Evolutionary conservation across 257 asterid species (phyloP).

Genomic region (Rehmannia glutinosa): DNA sequence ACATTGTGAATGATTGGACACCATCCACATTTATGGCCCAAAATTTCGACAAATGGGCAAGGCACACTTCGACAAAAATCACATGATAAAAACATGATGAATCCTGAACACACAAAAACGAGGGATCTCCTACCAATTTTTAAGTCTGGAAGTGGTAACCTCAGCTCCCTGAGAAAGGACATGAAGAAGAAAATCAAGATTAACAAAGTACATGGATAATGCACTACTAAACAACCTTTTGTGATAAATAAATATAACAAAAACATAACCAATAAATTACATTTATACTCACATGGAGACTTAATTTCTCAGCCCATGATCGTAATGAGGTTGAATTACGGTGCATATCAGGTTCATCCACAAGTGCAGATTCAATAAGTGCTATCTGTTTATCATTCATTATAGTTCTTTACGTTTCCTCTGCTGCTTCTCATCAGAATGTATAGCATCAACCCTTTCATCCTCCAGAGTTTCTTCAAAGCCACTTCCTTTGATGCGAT

Average conservation of each 20-base stretch:
- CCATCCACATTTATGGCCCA: neutral
- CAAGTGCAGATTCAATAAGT: constrained; percentile 72
- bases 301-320: constrained; percentile 74
- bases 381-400: constrained; percentile 86
- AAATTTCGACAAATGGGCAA: neutral
- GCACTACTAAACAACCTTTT: neutral
- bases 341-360: constrained; percentile 88
- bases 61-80: neutral
- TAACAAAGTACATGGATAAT: constrained; percentile 3
- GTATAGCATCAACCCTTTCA: constrained; percentile 54
- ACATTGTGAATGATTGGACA: neutral
- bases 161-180: constrained; percentile 80
- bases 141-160: constrained; percentile 86
- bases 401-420: constrained; percentile 87
- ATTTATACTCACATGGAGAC: constrained; percentile 57
- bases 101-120: constrained; percentile 6
- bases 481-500: constrained; percentile 46
- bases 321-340: constrained; percentile 59
- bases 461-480: constrained; percentile 53
- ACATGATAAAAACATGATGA: neutral
- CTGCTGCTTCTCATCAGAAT: constrained; percentile 74
- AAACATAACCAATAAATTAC: neutral
- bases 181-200: constrained; percentile 3
- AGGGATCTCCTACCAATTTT: constrained; percentile 67
- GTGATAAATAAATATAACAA: neutral